Base-by-base conservation (phyloP, 2,329 filamentous ascomycete genomes). In the Pseudodiploospora longispora region DNA sequence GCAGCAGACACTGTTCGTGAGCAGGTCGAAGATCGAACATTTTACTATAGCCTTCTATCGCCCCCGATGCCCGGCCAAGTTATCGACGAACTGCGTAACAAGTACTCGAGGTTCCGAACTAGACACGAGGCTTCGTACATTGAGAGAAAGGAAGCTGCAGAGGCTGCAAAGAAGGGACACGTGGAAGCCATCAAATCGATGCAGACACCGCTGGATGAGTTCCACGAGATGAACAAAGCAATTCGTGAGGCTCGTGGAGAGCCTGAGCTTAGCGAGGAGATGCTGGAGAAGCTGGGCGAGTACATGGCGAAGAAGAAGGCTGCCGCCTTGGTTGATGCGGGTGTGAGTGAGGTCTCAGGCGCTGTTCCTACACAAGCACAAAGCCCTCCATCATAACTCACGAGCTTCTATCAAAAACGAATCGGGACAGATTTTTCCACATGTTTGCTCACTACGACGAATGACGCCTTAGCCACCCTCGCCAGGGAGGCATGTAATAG, bases 71-170 rank as follows among this genome's bases (percentile, higher is more conserved):
- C 91, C 5, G 66, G 72, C 30, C 68, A 66, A n/a, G 76, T 96
- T 33, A 75, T 95, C 52, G 82, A 95, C 62, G 91, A 97, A 71
- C 72, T 97, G 59, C 77, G 89, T 59, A 84, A 85, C 70, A 84
- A 82, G 61, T 95, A 83, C 74, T 86, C 83, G 54, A 80, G 76
- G 56, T 93, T 90, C 78, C 76, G 89, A 58, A 88, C 82, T 42
- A 75, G 87, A 39, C 87, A 95, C 67, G 85, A 89, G 50, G 69
- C 76, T 38, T 84, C 83, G 62, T 95, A 84, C 60, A 64, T 90
- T 42, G 71, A 71, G 52, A 67, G 71, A 65, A 83, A 82, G 71
- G 71, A 79, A 62, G 66, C 71, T 47, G 75, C 83, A 60, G 82
- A 78, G 36, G 59, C 57, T 29, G 66, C 62, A 49, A 63, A 65